Conservation (phyloP, 2,329 filamentous ascomycete genomes). For the Alternaria gansuensis region DNA sequence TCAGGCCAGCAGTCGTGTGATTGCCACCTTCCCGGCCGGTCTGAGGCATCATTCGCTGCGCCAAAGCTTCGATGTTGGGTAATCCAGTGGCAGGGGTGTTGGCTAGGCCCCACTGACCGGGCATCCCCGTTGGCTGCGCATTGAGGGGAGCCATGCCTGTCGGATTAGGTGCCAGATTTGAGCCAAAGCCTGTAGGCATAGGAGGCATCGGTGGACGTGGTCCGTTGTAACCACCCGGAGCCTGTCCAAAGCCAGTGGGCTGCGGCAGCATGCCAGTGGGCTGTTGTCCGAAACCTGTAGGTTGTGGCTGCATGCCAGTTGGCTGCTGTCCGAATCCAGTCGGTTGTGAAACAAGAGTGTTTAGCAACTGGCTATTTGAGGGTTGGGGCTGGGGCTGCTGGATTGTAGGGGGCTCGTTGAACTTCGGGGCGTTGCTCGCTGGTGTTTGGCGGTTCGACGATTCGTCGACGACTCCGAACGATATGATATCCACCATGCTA, state of each 20-base stretch:
- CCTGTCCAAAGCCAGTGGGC: conserved; percentile 66
- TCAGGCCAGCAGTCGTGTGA: conserved; percentile 85
- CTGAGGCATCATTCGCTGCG: conserved; percentile 97
- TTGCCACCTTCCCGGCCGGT: conserved; percentile 81
- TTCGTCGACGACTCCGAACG: conserved; percentile 87
- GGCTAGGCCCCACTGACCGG: conserved; percentile 98
- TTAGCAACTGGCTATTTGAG: conserved; percentile 71
- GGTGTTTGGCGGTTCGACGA: conserved; percentile 59
- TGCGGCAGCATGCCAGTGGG: conserved; percentile 45
- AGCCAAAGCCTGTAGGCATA: conserved; percentile 69
- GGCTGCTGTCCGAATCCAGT: conserved; percentile 68
- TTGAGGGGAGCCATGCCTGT: conserved; percentile 76
- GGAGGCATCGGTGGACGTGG: conserved; percentile 80
- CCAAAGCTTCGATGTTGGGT: conserved; percentile 91
- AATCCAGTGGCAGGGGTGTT: conserved; percentile 89
- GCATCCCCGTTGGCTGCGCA: conserved; percentile 90
- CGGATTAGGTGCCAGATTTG: conserved; percentile 65
- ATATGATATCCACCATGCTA: conserved; percentile 99
- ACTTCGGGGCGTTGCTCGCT: conserved; percentile 74
- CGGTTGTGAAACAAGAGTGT: conserved; percentile 63
- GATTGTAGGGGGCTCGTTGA: conserved; percentile 66
- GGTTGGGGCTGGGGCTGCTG: conserved; percentile 68
- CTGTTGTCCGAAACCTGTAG: conserved; percentile 49
- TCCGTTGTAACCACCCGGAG: conserved; percentile 81
- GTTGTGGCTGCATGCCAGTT: conserved; percentile 65